These are phyloP conservation scores for Albifimbria verrucaria DNA, from an alignment of 2,329 filamentous ascomycete species.

Conservation along the genomic window DNA sequence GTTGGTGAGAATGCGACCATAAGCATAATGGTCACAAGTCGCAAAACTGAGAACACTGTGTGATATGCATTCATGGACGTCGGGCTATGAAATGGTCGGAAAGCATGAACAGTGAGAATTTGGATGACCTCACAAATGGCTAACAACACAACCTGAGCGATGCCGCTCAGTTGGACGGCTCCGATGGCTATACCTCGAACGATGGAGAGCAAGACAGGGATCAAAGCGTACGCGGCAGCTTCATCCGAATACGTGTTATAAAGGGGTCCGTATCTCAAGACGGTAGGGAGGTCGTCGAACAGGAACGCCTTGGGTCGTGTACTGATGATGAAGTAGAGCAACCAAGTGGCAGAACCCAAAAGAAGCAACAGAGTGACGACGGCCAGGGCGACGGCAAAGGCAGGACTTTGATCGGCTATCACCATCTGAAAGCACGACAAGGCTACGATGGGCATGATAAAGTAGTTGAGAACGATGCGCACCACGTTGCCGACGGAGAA, in stretches of 20 bases:
- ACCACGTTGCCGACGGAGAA: conserved; percentile 78
- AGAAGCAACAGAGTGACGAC: conserved; percentile 71
- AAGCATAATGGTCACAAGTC: conserved; percentile 71
- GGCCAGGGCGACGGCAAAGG: conserved; percentile 70
- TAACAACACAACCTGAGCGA: conserved; percentile 87
- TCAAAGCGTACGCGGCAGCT: conserved; percentile 82
- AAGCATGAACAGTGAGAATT: conserved; percentile 81
- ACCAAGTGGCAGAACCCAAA: conserved; percentile 71
- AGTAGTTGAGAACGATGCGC: conserved; percentile 88
- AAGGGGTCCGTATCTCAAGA: conserved; percentile 85
- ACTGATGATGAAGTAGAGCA: conserved; percentile 74
- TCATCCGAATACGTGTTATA: conserved; percentile 98
- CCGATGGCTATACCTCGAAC: conserved; percentile 87
- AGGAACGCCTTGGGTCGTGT: conserved; percentile 82
- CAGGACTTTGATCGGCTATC: conserved; percentile 63
- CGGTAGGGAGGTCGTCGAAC: conserved; percentile 88
- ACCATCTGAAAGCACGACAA: conserved; percentile 91
- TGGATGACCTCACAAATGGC: conserved; percentile 93
- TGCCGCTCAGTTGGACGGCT: conserved; percentile 86
- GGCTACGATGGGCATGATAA: conserved; percentile 81
- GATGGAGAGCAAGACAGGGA: conserved; percentile 81
- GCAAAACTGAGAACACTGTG: conserved; percentile 73
- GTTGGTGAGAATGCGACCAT: conserved; percentile 84
- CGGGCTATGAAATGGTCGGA: conserved; percentile 82
- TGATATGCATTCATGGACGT: conserved; percentile 99